Conservation (phyloP, 495 filamentous ascomycete genomes). For the Penicillium subrubescens region DNA sequence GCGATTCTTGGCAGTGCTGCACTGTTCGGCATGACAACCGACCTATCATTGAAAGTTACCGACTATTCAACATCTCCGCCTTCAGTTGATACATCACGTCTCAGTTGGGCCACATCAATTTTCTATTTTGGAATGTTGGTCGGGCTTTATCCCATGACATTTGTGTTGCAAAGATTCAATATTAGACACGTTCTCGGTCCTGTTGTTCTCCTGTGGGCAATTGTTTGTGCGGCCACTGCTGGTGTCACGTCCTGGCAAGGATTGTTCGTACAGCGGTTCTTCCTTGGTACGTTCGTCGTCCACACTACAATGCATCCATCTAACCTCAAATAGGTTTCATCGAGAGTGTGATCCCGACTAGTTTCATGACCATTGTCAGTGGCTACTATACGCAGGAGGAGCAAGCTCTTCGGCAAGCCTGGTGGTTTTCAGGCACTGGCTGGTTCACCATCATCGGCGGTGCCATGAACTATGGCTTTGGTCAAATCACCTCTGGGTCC, state of each 20-base stretch:
- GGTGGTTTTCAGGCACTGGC: constrained; percentile 70
- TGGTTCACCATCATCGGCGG: constrained; percentile 69
- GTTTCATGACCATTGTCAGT: constrained; percentile 66
- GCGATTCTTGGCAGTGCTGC: constrained; percentile 72
- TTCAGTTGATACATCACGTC: constrained; percentile 59
- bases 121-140: constrained; percentile 82
- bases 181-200: constrained; percentile 62
- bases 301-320: neutral
- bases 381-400: constrained; percentile 70
- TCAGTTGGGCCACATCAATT: constrained; percentile 75
- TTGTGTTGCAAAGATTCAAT: constrained; percentile 65
- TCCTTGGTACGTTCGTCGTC: constrained; percentile 48
- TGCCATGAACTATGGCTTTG: constrained; percentile 71
- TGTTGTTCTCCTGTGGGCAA: constrained; percentile 67
- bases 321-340: constrained; percentile 52
- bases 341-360: constrained; percentile 67
- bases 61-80: constrained; percentile 57
- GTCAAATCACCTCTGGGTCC: constrained; percentile 57
- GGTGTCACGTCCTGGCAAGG: constrained; percentile 64
- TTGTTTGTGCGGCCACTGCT: constrained; percentile 68
- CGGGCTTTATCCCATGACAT: constrained; percentile 72
- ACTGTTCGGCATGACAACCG: constrained; percentile 74
- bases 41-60: constrained; percentile 57
- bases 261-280: constrained; percentile 70
- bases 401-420: constrained; percentile 65